phyloP scores from a whole-genome alignment of 1,139 yeast species.

The Debaryomyces nepalensis region DNA sequence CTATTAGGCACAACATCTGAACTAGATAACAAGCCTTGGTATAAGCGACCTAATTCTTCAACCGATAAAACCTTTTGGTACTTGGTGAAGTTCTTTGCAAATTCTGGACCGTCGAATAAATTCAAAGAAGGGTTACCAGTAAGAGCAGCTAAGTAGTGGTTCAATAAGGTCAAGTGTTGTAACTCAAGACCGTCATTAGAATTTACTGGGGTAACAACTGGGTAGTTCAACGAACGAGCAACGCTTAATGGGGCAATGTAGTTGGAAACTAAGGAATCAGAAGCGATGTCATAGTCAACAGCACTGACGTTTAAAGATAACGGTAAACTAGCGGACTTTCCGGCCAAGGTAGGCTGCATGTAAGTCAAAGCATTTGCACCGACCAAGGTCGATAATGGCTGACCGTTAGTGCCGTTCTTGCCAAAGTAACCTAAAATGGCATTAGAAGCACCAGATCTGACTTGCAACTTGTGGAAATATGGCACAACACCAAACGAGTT shows the following conservation, averaged over 20 bases:
- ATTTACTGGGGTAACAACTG: constrained; percentile 73
- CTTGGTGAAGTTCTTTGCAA: constrained; percentile 59
- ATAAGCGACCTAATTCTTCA: constrained; percentile 47
- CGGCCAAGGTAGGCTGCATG: constrained; percentile 59
- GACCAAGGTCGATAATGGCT: constrained; percentile 57
- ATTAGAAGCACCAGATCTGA: constrained; percentile 84
- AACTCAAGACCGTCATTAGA: constrained; percentile 56
- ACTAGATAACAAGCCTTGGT: constrained; percentile 40
- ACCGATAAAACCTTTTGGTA: constrained; percentile 51
- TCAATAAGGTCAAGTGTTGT: constrained; percentile 69
- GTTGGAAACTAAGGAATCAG: constrained; percentile 63
- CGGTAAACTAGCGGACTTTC: constrained; percentile 51
- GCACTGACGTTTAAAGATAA: constrained; percentile 77
- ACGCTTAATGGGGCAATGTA: constrained; percentile 65
- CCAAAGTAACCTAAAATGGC: constrained; percentile 74
- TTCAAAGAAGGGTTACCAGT: constrained; percentile 65
- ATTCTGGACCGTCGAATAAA: constrained; percentile 80
- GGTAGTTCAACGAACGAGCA: constrained; percentile 67
- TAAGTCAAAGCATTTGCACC: constrained; percentile 71
- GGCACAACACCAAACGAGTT: constrained; percentile 65
- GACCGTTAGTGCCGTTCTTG: constrained; percentile 44
- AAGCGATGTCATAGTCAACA: constrained; percentile 62
- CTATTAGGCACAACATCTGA: constrained; percentile 30
- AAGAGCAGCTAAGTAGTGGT: constrained; percentile 61
- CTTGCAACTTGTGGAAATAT: constrained; percentile 62